These are phyloP conservation scores for Dothideomycetidae sp. DNA, from an alignment of 2,329 filamentous ascomycete species.

Conservation along the genomic window DNA sequence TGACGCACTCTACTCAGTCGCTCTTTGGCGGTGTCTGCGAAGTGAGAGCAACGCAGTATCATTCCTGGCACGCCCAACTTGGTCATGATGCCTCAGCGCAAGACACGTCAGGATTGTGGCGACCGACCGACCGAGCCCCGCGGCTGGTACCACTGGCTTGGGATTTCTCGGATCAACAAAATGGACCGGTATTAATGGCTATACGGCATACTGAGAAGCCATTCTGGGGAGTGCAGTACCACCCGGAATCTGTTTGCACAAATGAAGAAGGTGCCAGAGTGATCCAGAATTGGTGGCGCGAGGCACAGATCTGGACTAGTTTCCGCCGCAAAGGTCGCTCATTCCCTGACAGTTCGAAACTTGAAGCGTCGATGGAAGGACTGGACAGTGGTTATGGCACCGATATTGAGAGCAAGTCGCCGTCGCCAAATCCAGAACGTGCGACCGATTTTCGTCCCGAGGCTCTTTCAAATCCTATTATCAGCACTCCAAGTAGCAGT, in stretches of 20 bases:
- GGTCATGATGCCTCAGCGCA: constrained; percentile 20
- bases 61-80: constrained; percentile 42
- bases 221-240: constrained; percentile 80
- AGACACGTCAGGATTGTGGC: constrained; percentile 28
- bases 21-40: constrained; percentile 50
- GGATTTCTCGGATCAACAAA: constrained; percentile 31
- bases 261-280: constrained; percentile 50
- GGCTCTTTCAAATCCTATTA: background rate
- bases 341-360: background rate
- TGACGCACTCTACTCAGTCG: constrained; percentile 46
- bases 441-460: background rate
- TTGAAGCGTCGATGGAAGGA: too few relatives aligned
- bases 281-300: constrained; percentile 60
- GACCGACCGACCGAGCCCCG: constrained; percentile 22
- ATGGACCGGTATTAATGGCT: constrained; percentile 59
- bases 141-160: constrained; percentile 33
- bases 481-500: too few relatives aligned
- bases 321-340: background rate
- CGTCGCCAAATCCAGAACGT: constrained; percentile 1
- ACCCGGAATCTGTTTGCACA: constrained; percentile 80
- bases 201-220: constrained; percentile 53
- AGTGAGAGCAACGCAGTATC: constrained; percentile 64
- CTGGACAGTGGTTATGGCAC: constrained; percentile 8
- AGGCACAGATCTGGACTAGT: constrained; percentile 42
- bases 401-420: background rate